Percentiles rank a stretch among this genome's conserved stretches.
Evolutionary conservation across 352 stramenopile species (phyloP).

Genomic region (Phytophthora tentaculata): DNA sequence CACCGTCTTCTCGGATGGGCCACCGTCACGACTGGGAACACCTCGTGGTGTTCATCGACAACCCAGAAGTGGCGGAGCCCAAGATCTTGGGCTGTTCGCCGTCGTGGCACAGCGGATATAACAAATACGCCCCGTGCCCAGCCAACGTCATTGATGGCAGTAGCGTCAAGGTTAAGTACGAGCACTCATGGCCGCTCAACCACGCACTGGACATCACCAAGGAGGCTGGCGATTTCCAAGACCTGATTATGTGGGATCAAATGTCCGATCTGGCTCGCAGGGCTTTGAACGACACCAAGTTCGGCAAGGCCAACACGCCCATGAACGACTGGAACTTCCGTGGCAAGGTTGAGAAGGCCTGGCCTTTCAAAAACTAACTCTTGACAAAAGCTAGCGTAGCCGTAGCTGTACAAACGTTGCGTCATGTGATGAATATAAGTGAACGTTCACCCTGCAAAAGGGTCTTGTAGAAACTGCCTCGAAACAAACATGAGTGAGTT

Average conservation of each 20-base stretch:
- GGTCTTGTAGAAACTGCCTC: not conserved
- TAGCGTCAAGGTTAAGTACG: conserved; percentile 36
- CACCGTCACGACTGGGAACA: conserved; percentile 57
- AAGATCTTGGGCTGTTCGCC: conserved; percentile 28
- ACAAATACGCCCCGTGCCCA: conserved; percentile 28
- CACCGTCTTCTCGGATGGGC: conserved; percentile 32
- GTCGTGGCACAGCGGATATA: conserved; percentile 35
- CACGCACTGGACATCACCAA: conserved; percentile 31
- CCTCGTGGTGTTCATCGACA: conserved; percentile 47
- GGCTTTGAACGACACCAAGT: conserved; percentile 34
- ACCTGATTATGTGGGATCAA: conserved; percentile 36
- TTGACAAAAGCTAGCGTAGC: not conserved
- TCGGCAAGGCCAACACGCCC: conserved; percentile 30
- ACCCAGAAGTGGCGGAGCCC: conserved; percentile 23
- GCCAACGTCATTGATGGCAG: conserved; percentile 18
- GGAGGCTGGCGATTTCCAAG: conserved; percentile 16
- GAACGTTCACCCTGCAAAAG: conserved; percentile 1
- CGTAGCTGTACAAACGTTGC: not conserved
- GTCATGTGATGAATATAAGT: conserved; percentile 1
- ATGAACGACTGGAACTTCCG: conserved; percentile 39
- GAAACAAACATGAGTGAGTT: too few relatives aligned
- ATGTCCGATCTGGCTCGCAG: conserved; percentile 24
- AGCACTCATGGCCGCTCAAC: conserved; percentile 30
- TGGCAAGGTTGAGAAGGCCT: conserved; percentile 25
- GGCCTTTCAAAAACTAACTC: conserved; percentile 17